phyloP scores from a whole-genome alignment of 2,329 filamentous ascomycete genomes.

The Colletotrichum neosansevieriae region DNA sequence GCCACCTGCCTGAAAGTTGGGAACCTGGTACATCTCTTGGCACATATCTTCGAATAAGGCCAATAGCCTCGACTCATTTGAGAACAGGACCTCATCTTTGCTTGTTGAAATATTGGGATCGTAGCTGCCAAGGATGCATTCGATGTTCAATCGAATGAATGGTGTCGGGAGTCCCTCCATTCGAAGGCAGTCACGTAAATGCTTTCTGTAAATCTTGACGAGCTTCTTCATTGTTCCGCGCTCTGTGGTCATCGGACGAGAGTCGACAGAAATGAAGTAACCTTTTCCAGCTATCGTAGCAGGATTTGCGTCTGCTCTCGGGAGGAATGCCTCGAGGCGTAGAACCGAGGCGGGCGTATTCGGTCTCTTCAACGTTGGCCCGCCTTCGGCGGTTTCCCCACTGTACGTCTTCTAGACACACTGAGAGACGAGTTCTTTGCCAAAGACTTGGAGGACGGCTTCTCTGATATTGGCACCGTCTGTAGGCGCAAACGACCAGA shows the following conservation, averaged over 20 bases:
- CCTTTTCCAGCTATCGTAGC: slow-evolving; percentile 59
- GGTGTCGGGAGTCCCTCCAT: slow-evolving; percentile 57
- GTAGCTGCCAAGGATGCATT: slow-evolving; percentile 72
- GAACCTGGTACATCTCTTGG: slow-evolving; percentile 51
- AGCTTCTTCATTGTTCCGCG: slow-evolving; percentile 72
- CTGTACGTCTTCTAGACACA: slow-evolving; percentile 58
- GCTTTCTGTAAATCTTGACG: slow-evolving; percentile 62
- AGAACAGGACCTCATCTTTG: slow-evolving; percentile 80
- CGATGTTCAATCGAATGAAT: slow-evolving; percentile 74
- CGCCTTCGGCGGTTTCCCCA: slow-evolving; percentile 1
- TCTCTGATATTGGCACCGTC: slow-evolving; percentile 63
- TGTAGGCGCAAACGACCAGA: slow-evolving; percentile 74
- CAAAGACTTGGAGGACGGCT: slow-evolving; percentile 72
- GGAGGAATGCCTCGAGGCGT: slow-evolving; percentile 68
- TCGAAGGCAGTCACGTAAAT: slow-evolving; percentile 53
- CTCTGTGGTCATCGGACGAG: slow-evolving; percentile 69
- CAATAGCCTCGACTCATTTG: slow-evolving; percentile 61
- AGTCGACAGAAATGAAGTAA: slow-evolving; percentile 76
- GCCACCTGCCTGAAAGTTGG: background rate
- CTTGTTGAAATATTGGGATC: slow-evolving; percentile 78
- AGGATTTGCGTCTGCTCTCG: slow-evolving; percentile 60
- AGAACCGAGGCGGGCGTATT: slow-evolving; percentile 43
- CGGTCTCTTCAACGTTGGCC: slow-evolving; percentile 15
- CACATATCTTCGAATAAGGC: slow-evolving; percentile 61
- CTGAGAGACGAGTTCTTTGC: slow-evolving; percentile 65